Conservation (phyloP, 139 green algal species). For the Micromonas commoda region DNA sequence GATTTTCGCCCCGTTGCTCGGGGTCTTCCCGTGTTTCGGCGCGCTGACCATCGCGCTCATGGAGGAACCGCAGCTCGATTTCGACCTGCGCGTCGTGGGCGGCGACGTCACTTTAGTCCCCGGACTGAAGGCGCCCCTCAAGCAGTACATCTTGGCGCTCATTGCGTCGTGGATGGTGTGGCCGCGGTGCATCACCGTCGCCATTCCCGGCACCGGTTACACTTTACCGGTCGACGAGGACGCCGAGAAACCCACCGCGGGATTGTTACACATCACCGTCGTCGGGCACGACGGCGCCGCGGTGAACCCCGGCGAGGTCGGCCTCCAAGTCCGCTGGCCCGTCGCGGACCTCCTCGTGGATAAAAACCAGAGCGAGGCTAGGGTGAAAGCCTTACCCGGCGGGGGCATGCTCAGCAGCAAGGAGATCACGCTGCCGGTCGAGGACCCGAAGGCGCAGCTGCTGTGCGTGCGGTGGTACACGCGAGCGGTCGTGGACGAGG, state of each 20-base stretch:
- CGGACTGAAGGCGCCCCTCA: not conserved
- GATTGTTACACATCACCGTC: not conserved
- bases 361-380: not conserved
- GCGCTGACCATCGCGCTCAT: slow-evolving; percentile 12
- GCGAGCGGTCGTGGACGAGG: not conserved
- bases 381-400: not conserved
- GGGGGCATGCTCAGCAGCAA: not conserved
- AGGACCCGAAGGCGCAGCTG: not conserved
- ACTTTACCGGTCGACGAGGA: not conserved
- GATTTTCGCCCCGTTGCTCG: slow-evolving; percentile 24
- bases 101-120: slow-evolving; percentile 25
- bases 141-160: slow-evolving; percentile 7
- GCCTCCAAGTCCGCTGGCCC: slow-evolving; percentile 11
- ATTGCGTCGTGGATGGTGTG: slow-evolving; percentile 15
- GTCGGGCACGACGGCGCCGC: not conserved
- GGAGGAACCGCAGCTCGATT: slow-evolving; percentile 9
- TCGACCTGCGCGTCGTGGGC: slow-evolving; percentile 23
- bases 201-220: slow-evolving; percentile 15
- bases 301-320: not conserved
- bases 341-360: not conserved
- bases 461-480: slow-evolving; percentile 7
- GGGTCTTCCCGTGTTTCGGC: slow-evolving; percentile 27
- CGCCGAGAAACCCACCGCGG: not conserved
- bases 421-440: not conserved
- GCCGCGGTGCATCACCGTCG: slow-evolving; percentile 21